phyloP scores from a whole-genome alignment of 768 basidiomycete species.

The Punctularia strigosozonata region DNA sequence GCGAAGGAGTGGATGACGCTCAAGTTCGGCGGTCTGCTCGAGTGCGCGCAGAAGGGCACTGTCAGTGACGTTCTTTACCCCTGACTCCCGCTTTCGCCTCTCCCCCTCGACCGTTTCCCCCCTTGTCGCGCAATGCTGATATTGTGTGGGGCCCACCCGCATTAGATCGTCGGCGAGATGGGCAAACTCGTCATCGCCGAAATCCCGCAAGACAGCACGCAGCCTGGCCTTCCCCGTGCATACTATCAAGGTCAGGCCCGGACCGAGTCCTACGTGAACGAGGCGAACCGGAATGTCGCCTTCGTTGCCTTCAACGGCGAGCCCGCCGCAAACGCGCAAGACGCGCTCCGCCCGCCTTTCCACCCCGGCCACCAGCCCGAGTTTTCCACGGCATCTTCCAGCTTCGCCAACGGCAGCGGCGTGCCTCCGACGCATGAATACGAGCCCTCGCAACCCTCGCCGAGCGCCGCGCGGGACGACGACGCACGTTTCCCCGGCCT shows the following conservation, averaged over 20 bases:
- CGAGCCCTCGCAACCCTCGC: too few species aligned
- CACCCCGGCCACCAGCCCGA: too few species aligned
- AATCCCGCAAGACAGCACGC: conserved; percentile 70
- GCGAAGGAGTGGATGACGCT: conserved; percentile 63
- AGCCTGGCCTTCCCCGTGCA: conserved; percentile 66
- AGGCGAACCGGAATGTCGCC: conserved; percentile 25
- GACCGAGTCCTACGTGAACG: conserved; percentile 47
- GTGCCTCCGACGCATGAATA: too few species aligned
- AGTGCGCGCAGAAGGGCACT: conserved; percentile 73
- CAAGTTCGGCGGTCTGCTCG: conserved; percentile 81
- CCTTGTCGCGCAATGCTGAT: too few species aligned
- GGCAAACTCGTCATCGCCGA: conserved; percentile 47
- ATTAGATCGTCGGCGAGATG: conserved; percentile 45
- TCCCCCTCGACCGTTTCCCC: background rate
- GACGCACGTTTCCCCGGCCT: too few species aligned
- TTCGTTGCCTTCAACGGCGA: background rate
- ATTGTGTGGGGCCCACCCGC: too few species aligned
- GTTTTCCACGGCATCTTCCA: too few species aligned
- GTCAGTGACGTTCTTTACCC: conserved; percentile 16
- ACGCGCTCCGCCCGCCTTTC: too few species aligned
- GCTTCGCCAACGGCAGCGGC: too few species aligned
- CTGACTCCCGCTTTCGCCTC: conserved; percentile 1
- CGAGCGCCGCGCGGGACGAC: too few species aligned
- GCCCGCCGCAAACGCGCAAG: background rate
- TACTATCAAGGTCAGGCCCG: conserved; percentile 59